A percentile compares a stretch with the other conserved stretches of the same genome.
phyloP scores from a whole-genome alignment of 1,284 basidiomycete genomes.

The Cutaneotrichosporon curvatum region DNA sequence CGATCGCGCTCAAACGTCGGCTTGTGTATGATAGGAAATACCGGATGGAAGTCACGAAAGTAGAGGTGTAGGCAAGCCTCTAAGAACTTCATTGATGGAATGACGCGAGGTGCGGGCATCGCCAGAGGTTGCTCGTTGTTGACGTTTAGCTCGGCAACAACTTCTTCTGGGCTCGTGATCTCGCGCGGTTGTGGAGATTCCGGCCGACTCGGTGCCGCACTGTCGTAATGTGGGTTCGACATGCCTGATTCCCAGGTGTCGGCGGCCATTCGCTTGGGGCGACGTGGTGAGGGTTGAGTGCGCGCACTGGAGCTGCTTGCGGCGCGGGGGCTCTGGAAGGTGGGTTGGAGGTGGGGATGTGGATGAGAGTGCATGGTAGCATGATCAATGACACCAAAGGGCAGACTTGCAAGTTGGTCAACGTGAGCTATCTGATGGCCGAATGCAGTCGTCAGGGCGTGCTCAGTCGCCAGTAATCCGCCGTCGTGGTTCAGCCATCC shows the following conservation, averaged over 20 bases:
- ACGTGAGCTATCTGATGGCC: too few species aligned
- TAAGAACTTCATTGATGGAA: slow-evolving; percentile 14
- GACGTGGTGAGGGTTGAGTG: too few species aligned
- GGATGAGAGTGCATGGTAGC: too few species aligned
- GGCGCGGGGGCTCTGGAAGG: too few species aligned
- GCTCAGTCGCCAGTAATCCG: slow-evolving; percentile 2
- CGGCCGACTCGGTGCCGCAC: slow-evolving; percentile 2
- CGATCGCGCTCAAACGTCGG: slow-evolving; percentile 24
- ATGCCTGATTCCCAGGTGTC: slow-evolving; percentile 12
- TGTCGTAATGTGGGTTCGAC: not conserved
- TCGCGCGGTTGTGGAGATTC: slow-evolving; percentile 3
- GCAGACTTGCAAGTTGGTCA: too few species aligned
- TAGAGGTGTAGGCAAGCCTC: slow-evolving; percentile 26
- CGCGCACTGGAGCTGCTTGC: too few species aligned
- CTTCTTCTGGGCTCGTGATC: slow-evolving; percentile 6
- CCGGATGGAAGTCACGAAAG: slow-evolving; percentile 37
- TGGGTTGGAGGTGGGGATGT: too few species aligned
- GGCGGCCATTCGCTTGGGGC: not conserved
- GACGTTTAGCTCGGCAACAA: slow-evolving; percentile 6
- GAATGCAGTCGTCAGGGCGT: slow-evolving; percentile 6
- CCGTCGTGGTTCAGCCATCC: slow-evolving; percentile 11
- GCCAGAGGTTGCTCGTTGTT: not conserved
- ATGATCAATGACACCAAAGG: too few species aligned
- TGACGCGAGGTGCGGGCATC: not conserved
- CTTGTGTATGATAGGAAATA: slow-evolving; percentile 34